Evolutionary conservation across 805 yeast species (phyloP).

Genomic region (Yarrowia osloensis): DNA sequence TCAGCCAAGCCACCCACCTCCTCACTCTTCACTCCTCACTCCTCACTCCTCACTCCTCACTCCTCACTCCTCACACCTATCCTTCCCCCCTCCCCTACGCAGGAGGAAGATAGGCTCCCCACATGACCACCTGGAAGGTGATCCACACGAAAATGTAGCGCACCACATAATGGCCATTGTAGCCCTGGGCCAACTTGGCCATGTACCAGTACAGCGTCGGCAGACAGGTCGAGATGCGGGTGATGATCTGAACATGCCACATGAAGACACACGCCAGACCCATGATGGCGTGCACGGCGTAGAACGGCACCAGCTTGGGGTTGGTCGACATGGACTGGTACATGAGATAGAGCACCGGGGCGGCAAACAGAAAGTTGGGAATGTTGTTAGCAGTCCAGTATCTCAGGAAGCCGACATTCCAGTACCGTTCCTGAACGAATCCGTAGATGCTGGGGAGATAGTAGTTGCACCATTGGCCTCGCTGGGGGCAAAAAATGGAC

Average conservation of each 20-base stretch:
- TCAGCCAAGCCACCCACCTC: no score
- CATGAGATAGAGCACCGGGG: constrained; percentile 56
- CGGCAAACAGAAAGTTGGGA: constrained; percentile 77
- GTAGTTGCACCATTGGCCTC: constrained; percentile 76
- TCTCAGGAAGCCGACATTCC: constrained; percentile 78
- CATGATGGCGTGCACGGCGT: constrained; percentile 42
- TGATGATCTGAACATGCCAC: constrained; percentile 86
- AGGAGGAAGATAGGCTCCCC: constrained; percentile 87
- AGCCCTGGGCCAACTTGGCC: constrained; percentile 40
- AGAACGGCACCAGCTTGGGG: constrained; percentile 45
- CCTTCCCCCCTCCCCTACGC: no score
- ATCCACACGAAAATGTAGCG: constrained; percentile 63
- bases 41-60: no score
- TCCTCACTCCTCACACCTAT: not conserved
- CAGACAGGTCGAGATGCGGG: constrained; percentile 72
- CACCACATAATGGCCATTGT: not conserved
- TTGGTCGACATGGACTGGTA: constrained; percentile 37
- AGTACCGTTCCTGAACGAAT: constrained; percentile 75
- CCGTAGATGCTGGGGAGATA: constrained; percentile 61
- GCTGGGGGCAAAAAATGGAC: constrained; percentile 60
- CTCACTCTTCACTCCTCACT: no score
- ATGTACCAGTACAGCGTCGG: constrained; percentile 78
- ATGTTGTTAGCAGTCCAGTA: constrained; percentile 83
- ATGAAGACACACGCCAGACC: constrained; percentile 55
- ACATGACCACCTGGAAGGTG: constrained; percentile 67